Base-by-base conservation (phyloP, 495 filamentous ascomycete genomes). In the Daldinia childiae region DNA sequence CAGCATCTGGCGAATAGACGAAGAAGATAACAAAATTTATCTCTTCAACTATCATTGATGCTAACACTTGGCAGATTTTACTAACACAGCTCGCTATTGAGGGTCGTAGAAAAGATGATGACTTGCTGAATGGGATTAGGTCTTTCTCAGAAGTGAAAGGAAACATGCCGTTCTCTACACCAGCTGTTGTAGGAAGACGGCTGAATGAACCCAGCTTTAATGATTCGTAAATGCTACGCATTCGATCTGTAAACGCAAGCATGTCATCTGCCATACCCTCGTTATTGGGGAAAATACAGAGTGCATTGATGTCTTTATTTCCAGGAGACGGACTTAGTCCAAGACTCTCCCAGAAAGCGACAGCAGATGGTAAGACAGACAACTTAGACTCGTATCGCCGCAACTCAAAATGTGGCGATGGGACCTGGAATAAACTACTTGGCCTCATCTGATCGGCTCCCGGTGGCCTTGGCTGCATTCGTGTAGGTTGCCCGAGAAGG, bases 291-390 rank as follows among this genome's bases (percentile, higher is more conserved):
- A 91, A 91, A n/a, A 98, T 84, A 71, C 93, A 96, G 72, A 93
- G 88, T 12, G 90, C 88, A 9, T 87, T 86, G 30, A 98, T 83
- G 74, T 97, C 88, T 79, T 98, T 99, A 1, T 83, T 68, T 1
- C 93, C 93, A 76, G 89, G 87, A 34, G 88, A 86, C 19, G 96
- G 95, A 19, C 88, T 89, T 26, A 99, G 85, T 5, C 92, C 91
- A 66, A 98, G 85, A 24, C 90, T 91, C 70, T 98, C 94, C 96
- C 96, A 98, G 73, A 98, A 99, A 0, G 86, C 76, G 8, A 97
- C 76, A 1, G 92, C 91, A 6, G 94, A 84, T 8, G 95, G 92
- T 41, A 97, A 82, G 34, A 97, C 82, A 38, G 96, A 92, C 38
- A 95, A 83, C 58, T 83, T 87, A 6, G 86, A 88, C 50, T 93